These are phyloP conservation scores for Astrothelium subdiscretum DNA, from an alignment of 495 filamentous ascomycete genomes.

Conservation along the genomic window DNA sequence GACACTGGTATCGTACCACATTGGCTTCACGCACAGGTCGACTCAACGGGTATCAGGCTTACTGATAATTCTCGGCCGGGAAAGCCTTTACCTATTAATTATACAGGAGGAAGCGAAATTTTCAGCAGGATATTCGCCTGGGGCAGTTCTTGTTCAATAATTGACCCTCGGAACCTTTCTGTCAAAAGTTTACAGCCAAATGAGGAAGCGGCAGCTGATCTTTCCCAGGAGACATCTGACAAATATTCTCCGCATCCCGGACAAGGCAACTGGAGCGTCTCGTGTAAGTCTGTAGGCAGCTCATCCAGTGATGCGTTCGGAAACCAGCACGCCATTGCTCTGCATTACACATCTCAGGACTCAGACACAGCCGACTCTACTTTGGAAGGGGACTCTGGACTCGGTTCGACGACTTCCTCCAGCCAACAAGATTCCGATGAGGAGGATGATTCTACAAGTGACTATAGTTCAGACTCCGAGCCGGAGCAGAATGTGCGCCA, in stretches of 20 bases:
- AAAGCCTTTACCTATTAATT: background rate
- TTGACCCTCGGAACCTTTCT: background rate
- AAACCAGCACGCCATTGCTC: background rate
- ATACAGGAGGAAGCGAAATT: background rate
- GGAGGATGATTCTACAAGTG: background rate
- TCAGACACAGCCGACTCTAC: background rate
- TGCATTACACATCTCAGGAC: background rate
- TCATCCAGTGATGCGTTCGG: background rate
- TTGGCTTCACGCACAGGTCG: background rate
- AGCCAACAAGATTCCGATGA: background rate
- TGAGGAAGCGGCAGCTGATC: background rate
- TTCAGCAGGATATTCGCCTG: background rate
- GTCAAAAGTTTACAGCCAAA: background rate
- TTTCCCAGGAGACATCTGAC: background rate
- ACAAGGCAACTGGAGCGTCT: background rate
- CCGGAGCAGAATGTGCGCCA: background rate
- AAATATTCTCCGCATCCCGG: background rate
- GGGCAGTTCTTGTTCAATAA: background rate
- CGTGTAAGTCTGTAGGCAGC: background rate
- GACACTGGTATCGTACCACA: background rate
- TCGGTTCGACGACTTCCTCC: background rate
- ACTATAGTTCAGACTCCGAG: background rate
- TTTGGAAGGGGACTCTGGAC: background rate
- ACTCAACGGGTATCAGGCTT: background rate
- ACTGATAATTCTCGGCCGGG: background rate